Conservation (phyloP, 2,329 filamentous ascomycete species). For the Botrytis elliptica region DNA sequence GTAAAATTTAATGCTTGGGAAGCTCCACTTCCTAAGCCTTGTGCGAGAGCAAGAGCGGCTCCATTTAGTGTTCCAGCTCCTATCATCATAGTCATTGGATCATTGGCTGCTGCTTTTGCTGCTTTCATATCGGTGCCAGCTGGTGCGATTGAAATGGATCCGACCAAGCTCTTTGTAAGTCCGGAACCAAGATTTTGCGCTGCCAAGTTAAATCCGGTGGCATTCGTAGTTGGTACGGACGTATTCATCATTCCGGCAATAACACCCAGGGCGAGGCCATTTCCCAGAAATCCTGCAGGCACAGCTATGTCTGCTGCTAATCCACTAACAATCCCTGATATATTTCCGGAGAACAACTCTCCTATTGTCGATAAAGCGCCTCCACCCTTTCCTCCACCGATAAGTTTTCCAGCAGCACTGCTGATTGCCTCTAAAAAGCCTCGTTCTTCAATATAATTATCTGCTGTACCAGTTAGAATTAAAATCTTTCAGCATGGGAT, state of each 20-base stretch:
- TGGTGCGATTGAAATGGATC: neutral
- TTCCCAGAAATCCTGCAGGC: neutral
- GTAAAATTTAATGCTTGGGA: neutral
- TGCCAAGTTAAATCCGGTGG: neutral
- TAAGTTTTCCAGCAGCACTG: neutral
- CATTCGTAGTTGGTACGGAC: neutral
- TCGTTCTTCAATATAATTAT: neutral
- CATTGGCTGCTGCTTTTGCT: neutral
- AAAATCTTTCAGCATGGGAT: neutral
- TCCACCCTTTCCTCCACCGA: neutral
- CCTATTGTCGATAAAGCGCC: neutral
- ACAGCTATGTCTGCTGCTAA: neutral
- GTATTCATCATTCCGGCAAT: neutral
- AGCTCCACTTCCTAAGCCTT: neutral
- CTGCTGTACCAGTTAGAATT: neutral
- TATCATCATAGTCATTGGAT: neutral
- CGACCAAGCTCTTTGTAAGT: neutral
- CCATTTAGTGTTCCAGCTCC: neutral
- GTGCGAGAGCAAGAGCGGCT: neutral
- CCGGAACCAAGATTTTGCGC: neutral
- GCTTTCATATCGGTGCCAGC: neutral
- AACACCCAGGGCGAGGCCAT: neutral
- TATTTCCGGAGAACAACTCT: neutral
- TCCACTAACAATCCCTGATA: neutral
- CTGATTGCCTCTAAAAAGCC: neutral